A percentile compares a stretch with the other conserved stretches of the same genome.
phyloP scores from a whole-genome alignment of 164 flowering plant species.

The Magnolia kwangsiensis region DNA sequence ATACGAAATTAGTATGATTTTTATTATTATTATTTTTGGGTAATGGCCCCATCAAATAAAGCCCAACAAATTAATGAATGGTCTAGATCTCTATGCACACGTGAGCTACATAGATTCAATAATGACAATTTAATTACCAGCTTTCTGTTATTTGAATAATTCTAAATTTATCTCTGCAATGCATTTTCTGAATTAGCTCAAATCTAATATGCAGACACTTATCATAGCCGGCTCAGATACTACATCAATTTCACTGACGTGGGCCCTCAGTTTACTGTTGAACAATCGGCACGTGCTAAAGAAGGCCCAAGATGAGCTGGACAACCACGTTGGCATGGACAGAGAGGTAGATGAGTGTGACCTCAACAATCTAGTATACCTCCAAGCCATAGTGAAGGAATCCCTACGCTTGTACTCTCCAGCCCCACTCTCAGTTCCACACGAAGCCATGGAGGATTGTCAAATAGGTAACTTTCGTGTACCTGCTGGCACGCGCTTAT shows the following conservation, averaged over 20 bases:
- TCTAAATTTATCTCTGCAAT: too few species aligned
- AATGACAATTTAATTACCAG: too few species aligned
- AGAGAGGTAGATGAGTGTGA: background rate
- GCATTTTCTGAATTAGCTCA: too few species aligned
- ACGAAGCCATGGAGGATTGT: background rate
- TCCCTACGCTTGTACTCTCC: background rate
- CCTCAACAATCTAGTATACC: background rate
- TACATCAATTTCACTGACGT: background rate
- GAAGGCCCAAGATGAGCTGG: slow-evolving; percentile 2
- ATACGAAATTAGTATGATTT: too few species aligned
- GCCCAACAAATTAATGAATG: too few species aligned
- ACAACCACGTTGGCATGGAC: background rate
- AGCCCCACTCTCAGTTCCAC: background rate
- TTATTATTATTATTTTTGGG: too few species aligned
- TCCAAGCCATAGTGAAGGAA: background rate
- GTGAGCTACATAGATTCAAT: too few species aligned
- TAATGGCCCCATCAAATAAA: too few species aligned
- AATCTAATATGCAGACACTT: background rate
- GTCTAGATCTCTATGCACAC: too few species aligned
- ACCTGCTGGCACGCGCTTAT: background rate
- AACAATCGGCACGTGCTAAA: background rate
- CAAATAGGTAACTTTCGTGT: background rate
- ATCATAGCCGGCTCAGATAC: background rate
- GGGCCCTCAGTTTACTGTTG: background rate
- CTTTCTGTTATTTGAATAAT: too few species aligned